phyloP scores from a whole-genome alignment of 768 basidiomycete species.

The Nidula microcarpa region DNA sequence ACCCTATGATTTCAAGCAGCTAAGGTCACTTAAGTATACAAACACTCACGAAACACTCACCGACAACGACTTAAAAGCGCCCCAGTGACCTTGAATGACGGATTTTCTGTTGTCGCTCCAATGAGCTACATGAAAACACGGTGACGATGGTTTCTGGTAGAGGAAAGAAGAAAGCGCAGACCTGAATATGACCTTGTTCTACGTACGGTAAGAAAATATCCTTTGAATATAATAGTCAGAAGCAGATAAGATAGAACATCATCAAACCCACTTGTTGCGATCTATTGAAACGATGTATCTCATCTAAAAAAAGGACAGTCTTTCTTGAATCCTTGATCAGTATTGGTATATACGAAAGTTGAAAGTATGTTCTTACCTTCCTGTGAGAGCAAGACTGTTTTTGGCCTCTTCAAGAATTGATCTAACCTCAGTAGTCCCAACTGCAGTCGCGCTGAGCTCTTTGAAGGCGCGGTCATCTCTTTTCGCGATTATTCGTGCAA shows the following conservation, averaged over 20 bases:
- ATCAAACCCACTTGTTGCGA: conserved; percentile 50
- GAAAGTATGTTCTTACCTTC: conserved; percentile 37
- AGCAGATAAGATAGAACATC: background rate
- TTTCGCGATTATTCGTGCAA: conserved; percentile 68
- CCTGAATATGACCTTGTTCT: conserved; percentile 74
- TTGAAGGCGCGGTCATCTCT: conserved; percentile 61
- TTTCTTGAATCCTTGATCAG: conserved; percentile 34
- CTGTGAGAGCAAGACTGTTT: conserved; percentile 56
- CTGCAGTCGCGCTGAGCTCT: conserved; percentile 74
- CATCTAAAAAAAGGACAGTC: conserved; percentile 79
- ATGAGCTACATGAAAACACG: conserved; percentile 42
- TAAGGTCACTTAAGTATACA: background rate
- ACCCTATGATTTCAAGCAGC: conserved; percentile 45
- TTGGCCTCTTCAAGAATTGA: conserved; percentile 77
- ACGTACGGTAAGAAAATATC: conserved; percentile 81
- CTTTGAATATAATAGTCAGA: conserved; percentile 23
- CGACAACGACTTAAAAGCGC: conserved; percentile 75
- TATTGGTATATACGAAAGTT: background rate
- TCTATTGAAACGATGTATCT: conserved; percentile 79
- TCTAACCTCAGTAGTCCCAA: conserved; percentile 67
- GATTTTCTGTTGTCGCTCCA: conserved; percentile 88
- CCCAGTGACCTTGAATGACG: conserved; percentile 76
- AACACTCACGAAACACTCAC: conserved; percentile 28
- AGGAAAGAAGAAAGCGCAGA: conserved; percentile 13
- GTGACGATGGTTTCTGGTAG: background rate